Percentiles rank a stretch among this genome's conserved stretches.
Evolutionary conservation across 306 rosid genomes (phyloP).

Genomic region (Dalbergia oliveri): DNA sequence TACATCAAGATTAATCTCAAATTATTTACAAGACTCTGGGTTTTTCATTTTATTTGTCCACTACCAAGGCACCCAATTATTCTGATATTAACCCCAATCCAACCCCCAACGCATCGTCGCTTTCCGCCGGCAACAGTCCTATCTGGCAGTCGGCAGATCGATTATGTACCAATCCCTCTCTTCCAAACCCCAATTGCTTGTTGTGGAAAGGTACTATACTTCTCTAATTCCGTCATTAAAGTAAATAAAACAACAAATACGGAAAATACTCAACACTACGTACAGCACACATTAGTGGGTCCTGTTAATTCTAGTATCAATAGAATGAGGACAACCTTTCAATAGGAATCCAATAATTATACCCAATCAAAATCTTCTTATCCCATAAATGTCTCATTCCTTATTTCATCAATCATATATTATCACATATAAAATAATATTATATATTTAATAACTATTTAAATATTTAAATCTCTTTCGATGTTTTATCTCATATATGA

Average conservation of each 20-base stretch:
- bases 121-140: not conserved
- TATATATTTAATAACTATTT: too few relatives aligned
- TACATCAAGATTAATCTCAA: too few relatives aligned
- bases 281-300: not conserved
- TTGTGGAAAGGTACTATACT: too few relatives aligned
- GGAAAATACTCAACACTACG: not conserved
- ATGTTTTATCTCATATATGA: too few relatives aligned
- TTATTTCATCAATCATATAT: too few relatives aligned
- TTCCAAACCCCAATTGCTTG: not conserved
- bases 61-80: too few relatives aligned
- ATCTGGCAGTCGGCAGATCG: not conserved
- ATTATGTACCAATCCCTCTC: not conserved
- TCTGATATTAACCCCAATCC: not conserved
- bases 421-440: too few relatives aligned
- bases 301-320: conserved; percentile 40
- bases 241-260: not conserved
- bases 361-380: not conserved
- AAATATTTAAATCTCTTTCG: too few relatives aligned
- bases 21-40: not conserved
- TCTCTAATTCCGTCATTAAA: not conserved
- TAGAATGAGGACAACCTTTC: conserved; percentile 28
- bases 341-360: conserved; percentile 40
- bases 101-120: not conserved
- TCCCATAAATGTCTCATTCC: too few relatives aligned
- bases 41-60: not conserved